Conservation (phyloP, 345 rosid species). For the Brassica juncea region DNA sequence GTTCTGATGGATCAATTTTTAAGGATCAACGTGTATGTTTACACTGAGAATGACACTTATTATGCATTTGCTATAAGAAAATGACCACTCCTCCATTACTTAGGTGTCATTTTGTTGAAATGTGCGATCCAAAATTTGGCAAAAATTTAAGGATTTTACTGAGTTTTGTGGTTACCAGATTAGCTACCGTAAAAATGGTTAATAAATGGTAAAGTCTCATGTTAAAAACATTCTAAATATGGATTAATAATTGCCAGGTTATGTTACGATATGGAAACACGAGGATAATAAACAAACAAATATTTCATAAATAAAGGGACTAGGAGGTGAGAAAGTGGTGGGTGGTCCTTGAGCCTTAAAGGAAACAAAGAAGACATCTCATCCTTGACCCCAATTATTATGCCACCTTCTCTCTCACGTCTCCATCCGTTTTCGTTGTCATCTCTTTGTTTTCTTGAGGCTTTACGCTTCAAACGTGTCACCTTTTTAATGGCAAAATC, state of each 20-base stretch:
- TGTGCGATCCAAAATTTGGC: not conserved
- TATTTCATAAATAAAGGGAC: too few relatives aligned
- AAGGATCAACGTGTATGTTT: slow-evolving; percentile 32
- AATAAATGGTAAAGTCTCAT: not conserved
- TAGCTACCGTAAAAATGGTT: not conserved
- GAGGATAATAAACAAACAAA: not conserved
- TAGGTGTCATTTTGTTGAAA: slow-evolving; percentile 12
- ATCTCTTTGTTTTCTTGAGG: slow-evolving; percentile 24
- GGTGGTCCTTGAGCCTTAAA: slow-evolving; percentile 45
- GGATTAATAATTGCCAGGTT: not conserved
- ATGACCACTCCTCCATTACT: slow-evolving; percentile 32
- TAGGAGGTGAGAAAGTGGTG: not conserved
- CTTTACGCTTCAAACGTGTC: slow-evolving; percentile 41
- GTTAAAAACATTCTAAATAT: not conserved
- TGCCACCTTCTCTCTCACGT: slow-evolving; percentile 45
- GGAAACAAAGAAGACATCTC: slow-evolving; percentile 44
- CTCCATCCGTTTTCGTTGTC: slow-evolving; percentile 44
- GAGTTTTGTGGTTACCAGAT: not conserved
- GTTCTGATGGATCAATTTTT: slow-evolving; percentile 21
- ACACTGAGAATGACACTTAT: slow-evolving; percentile 36
- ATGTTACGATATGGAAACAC: not conserved
- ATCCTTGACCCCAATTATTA: slow-evolving; percentile 40
- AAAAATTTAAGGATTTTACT: not conserved
- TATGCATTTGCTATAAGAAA: slow-evolving; percentile 21
- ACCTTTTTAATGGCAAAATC: slow-evolving; percentile 30